These are phyloP conservation scores for Scheffersomyces ergatensis DNA, from an alignment of 805 yeast genomes.

Conservation along the genomic window DNA sequence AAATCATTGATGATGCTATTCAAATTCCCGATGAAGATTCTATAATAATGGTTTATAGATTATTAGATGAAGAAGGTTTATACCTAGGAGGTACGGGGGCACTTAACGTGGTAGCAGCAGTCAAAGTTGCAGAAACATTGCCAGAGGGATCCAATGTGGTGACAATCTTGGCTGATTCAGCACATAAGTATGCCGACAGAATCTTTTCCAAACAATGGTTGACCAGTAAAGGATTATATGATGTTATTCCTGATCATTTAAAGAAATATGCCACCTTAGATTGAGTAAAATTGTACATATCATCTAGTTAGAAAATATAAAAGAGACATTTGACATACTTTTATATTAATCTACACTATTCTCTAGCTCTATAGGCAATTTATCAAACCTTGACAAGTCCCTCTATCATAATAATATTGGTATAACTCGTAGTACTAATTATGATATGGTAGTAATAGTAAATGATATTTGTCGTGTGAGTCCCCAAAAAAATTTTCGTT, in stretches of 20 bases:
- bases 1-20: conserved; percentile 75
- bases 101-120: conserved; percentile 87
- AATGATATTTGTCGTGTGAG: conserved; percentile 1
- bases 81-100: conserved; percentile 91
- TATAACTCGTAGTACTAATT: too few species aligned
- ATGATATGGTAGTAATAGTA: too few species aligned
- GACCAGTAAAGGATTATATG: conserved; percentile 61
- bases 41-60: conserved; percentile 77
- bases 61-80: conserved; percentile 86
- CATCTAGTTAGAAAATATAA: too few species aligned
- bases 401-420: too few species aligned
- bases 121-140: conserved; percentile 65
- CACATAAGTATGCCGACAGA: conserved; percentile 83
- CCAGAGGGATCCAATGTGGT: conserved; percentile 83
- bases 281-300: too few species aligned
- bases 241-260: conserved; percentile 67
- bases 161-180: conserved; percentile 86
- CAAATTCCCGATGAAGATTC: conserved; percentile 76
- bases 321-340: too few species aligned
- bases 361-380: too few species aligned
- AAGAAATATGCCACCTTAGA: conserved; percentile 58
- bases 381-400: too few species aligned
- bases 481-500: background rate
- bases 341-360: too few species aligned
- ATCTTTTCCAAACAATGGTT: conserved; percentile 79